Base-by-base conservation (phyloP, 169 alveolate species). In the Plasmodium coatneyi region DNA sequence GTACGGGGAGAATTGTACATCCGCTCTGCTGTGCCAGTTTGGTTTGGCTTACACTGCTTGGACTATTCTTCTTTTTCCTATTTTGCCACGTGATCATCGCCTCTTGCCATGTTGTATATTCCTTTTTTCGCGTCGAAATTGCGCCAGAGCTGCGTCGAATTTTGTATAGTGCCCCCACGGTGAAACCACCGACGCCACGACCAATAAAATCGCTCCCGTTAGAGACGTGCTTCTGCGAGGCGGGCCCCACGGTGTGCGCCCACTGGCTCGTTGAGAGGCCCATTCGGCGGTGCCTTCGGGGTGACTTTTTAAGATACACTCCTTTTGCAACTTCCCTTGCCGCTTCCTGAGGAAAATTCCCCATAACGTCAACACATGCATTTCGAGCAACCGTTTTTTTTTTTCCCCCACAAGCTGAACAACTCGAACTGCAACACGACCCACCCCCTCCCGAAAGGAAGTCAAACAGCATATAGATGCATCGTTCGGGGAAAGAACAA, bases 191-290 rank as follows among this genome's bases (percentile, higher is more conserved):
- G 41, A 25, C 36, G n/a, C 41, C 41, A 32, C 36, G 76, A 66
- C 76, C 6, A 19, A 66, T 28, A 25, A 66, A 66, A 25, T 66
- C 36, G 36, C 16, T 16, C 41, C 30, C 22, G 36, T 66, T 25
- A 66, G 76, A 66, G 76, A 66, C n/a, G 36, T 66, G 76, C n/a
- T 66, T 66, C 76, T 66, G 6, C 41, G 16, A 66, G n/a, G 76
- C 25, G 60, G 60, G 60, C 22, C 22, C 56, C 56, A 10, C 19
- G 56, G 56, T 46, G 56, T 46, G 56, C 56, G 19, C 56, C 56
- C 56, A 46, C 19, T 46, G 56, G 19, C 56, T 12, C 56, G 19
- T 46, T 46, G 19, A 46, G 56, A 46, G 56, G n/a, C 19, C 56
- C 19, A 46, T 46, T 46, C 22, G 22, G 60, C 60, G 60, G 60